phyloP scores from a whole-genome alignment of 2,329 filamentous ascomycete species.

The Sphaerulina musiva region DNA sequence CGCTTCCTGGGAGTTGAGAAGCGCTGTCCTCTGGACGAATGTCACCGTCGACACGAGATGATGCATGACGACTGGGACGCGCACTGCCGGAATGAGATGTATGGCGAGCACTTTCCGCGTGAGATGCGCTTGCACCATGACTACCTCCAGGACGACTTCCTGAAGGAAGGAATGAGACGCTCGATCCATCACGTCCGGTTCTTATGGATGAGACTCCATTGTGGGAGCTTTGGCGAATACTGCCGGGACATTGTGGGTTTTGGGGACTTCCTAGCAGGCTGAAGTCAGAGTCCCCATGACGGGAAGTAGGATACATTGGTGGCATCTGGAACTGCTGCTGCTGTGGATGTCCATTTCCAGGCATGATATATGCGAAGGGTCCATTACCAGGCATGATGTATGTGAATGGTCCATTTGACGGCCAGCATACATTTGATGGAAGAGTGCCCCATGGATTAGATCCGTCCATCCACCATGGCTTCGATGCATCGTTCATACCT shows the following conservation, averaged over 20 bases:
- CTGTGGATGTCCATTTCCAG: neutral
- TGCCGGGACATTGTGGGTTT: too few species aligned
- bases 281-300: too few species aligned
- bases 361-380: neutral
- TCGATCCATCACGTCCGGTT: neutral
- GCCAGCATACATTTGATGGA: too few species aligned
- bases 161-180: neutral
- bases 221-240: too few species aligned
- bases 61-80: neutral
- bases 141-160: neutral
- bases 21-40: neutral
- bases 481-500: neutral
- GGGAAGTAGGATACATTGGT: too few species aligned
- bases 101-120: too few species aligned
- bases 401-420: neutral
- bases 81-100: neutral
- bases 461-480: neutral
- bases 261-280: too few species aligned
- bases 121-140: neutral
- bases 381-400: neutral
- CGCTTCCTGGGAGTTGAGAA: neutral
- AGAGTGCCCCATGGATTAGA: too few species aligned
- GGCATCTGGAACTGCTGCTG: neutral
- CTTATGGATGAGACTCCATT: too few species aligned
- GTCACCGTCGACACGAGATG: neutral